Percentiles rank a stretch among this genome's conserved stretches.
Conservation (phyloP, 1,139 yeast genomes). For the Diutina siamensis region DNA sequence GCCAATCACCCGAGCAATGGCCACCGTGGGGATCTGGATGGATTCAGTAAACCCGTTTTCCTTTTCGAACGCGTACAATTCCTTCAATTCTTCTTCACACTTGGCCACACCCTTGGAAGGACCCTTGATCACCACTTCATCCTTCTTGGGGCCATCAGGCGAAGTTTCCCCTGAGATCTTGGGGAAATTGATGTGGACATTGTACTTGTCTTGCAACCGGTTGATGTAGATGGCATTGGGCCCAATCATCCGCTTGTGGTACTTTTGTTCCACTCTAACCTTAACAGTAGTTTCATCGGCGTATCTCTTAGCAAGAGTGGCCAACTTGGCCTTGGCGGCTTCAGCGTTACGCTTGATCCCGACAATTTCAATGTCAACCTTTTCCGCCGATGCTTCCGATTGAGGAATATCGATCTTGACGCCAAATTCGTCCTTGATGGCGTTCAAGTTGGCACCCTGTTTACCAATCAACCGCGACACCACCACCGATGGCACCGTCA, state of each 20-base stretch:
- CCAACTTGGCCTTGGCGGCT: slow-evolving; percentile 54
- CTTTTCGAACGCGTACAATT: slow-evolving; percentile 74
- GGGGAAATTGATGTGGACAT: slow-evolving; percentile 75
- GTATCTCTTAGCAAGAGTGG: slow-evolving; percentile 56
- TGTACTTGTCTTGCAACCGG: slow-evolving; percentile 82
- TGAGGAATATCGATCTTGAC: slow-evolving; percentile 59
- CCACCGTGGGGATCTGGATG: slow-evolving; percentile 56
- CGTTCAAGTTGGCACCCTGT: slow-evolving; percentile 64
- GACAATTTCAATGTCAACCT: slow-evolving; percentile 47
- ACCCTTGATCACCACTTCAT: slow-evolving; percentile 75
- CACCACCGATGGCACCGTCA: slow-evolving; percentile 51
- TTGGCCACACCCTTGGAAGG: slow-evolving; percentile 83
- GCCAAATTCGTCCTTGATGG: slow-evolving; percentile 66
- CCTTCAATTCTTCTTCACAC: slow-evolving; percentile 79
- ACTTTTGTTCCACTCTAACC: slow-evolving; percentile 62
- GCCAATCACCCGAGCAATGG: slow-evolving; percentile 81
- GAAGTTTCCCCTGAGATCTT: slow-evolving; percentile 10
- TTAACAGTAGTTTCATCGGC: slow-evolving; percentile 69
- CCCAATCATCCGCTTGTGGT: slow-evolving; percentile 79
- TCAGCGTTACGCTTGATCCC: slow-evolving; percentile 78
- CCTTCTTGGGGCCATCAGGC: slow-evolving; percentile 27
- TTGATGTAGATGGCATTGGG: slow-evolving; percentile 71
- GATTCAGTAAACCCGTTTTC: slow-evolving; percentile 68
- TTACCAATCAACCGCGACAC: slow-evolving; percentile 83
- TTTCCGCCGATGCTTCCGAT: slow-evolving; percentile 19